Evolutionary conservation across 441 rosid genomes (phyloP).

Genomic region (Lepidium campestre): DNA sequence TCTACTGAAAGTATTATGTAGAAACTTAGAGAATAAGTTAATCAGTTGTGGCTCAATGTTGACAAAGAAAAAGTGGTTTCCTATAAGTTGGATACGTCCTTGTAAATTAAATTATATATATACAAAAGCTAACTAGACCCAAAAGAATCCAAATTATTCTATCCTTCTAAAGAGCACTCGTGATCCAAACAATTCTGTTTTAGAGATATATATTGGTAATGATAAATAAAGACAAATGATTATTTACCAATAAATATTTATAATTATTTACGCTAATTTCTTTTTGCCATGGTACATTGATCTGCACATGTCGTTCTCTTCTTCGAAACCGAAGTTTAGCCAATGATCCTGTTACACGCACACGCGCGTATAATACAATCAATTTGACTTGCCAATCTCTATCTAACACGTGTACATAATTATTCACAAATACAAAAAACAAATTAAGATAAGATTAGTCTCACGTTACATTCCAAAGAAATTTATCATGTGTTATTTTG

Average conservation of each 20-base stretch:
- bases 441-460: background rate
- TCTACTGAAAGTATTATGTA: no score
- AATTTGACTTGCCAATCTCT: background rate
- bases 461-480: background rate
- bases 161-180: slow-evolving; percentile 5
- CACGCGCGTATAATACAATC: background rate
- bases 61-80: no score
- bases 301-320: slow-evolving; percentile 18
- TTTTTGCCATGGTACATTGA: background rate
- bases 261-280: background rate
- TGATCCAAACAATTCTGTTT: background rate
- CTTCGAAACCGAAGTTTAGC: slow-evolving; percentile 9
- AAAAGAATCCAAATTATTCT: slow-evolving; percentile 1
- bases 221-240: background rate
- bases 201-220: background rate
- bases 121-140: slow-evolving; percentile 1
- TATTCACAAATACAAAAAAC: background rate
- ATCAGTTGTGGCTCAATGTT: no score
- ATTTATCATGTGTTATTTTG: background rate
- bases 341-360: slow-evolving; percentile 22
- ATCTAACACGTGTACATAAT: slow-evolving; percentile 1
- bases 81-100: background rate
- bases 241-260: background rate
- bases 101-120: background rate
- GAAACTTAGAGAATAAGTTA: no score